Evolutionary conservation across 202 grass and related monocot species (phyloP).

Genomic region (Musa balbisiana): DNA sequence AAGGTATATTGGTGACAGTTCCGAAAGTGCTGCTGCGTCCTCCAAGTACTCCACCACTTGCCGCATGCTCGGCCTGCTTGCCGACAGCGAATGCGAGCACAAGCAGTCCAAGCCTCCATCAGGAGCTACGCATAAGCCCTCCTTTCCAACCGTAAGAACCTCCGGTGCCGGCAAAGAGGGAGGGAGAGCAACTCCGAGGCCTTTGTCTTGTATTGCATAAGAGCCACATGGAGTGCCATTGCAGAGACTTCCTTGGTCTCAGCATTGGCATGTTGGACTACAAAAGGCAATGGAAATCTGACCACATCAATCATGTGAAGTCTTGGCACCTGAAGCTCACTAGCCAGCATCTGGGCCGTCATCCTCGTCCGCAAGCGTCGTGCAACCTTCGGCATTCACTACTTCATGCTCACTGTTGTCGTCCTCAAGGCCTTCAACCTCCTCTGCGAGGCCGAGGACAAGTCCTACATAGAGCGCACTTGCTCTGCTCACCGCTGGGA

Average conservation of each 20-base stretch:
- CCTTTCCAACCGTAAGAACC: background rate
- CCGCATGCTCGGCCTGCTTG: conserved; percentile 55
- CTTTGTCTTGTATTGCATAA: background rate
- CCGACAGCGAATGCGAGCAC: conserved; percentile 48
- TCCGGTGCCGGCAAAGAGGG: background rate
- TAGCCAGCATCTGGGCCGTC: conserved; percentile 47
- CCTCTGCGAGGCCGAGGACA: conserved; percentile 85
- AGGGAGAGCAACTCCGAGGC: background rate
- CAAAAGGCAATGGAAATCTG: background rate
- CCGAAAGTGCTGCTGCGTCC: conserved; percentile 39
- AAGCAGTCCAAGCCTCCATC: background rate
- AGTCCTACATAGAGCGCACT: conserved; percentile 81
- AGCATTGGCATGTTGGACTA: background rate
- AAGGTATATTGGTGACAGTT: conserved; percentile 33
- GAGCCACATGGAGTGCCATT: background rate
- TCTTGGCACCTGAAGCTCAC: background rate
- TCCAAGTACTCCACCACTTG: conserved; percentile 69
- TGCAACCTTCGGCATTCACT: conserved; percentile 80
- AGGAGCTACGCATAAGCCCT: background rate
- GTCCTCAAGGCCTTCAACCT: conserved; percentile 80
- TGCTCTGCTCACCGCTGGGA: conserved; percentile 91
- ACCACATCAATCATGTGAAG: too few relatives aligned
- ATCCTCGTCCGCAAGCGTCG: conserved; percentile 61
- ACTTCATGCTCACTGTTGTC: conserved; percentile 94
- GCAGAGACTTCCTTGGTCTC: background rate